Conservation (phyloP, 192 early-diverging fungal species). For the Coemansia sp. region DNA sequence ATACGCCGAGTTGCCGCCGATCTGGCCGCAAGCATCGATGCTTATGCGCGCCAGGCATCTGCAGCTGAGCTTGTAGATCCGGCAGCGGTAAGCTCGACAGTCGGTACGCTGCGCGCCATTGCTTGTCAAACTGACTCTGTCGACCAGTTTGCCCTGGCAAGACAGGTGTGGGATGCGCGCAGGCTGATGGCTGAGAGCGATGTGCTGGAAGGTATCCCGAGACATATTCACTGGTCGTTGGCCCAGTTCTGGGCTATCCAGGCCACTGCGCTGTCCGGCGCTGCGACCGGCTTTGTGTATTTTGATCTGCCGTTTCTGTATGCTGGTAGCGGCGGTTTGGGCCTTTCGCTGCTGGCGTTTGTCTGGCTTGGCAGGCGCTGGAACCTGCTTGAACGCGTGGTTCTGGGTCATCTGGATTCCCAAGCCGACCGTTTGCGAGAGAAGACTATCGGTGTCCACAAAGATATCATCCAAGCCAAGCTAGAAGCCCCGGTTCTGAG, state of each 20-base stretch:
- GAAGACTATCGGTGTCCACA: conserved; percentile 16
- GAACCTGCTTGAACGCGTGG: conserved; percentile 17
- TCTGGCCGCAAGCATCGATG: conserved; percentile 5
- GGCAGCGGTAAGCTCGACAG: conserved; percentile 12
- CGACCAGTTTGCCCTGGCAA: conserved; percentile 29
- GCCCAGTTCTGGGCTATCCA: conserved; percentile 43
- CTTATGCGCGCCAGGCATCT: background rate
- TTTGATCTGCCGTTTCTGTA: conserved; percentile 17
- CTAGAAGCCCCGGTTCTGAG: conserved; percentile 22
- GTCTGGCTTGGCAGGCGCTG: conserved; percentile 43
- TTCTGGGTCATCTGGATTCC: conserved; percentile 27
- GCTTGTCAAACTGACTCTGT: conserved; percentile 24
- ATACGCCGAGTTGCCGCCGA: conserved; percentile 11
- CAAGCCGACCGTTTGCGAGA: conserved; percentile 16
- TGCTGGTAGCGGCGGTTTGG: conserved; percentile 21
- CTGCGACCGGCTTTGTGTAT: conserved; percentile 3
- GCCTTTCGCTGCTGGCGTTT: conserved; percentile 21
- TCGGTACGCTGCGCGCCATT: conserved; percentile 22
- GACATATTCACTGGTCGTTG: conserved; percentile 41
- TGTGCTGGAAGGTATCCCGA: conserved; percentile 22
- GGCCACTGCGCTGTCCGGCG: conserved; percentile 18
- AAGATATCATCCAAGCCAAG: conserved; percentile 14
- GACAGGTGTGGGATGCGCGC: conserved; percentile 36
- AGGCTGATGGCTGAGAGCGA: conserved; percentile 21
- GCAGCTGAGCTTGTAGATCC: background rate